These are phyloP conservation scores for Endocarpon pusillum DNA, from an alignment of 495 filamentous ascomycete genomes.

Conservation along the genomic window DNA sequence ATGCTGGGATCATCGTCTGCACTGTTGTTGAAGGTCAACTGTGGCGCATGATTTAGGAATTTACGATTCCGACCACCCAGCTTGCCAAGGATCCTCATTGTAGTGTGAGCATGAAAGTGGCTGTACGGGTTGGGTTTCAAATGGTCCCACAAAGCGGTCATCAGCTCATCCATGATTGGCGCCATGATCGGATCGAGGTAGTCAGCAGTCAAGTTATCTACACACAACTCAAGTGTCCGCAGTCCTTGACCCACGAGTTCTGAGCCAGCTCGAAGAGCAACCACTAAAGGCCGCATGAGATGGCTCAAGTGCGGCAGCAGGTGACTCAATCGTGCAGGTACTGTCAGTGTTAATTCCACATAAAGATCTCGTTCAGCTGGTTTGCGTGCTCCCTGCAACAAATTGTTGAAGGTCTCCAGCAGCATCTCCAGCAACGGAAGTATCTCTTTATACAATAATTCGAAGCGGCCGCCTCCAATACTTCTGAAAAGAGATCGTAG, in stretches of 20 bases:
- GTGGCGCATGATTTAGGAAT: constrained; percentile 76
- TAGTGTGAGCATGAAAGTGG: constrained; percentile 93
- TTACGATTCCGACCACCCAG: constrained; percentile 88
- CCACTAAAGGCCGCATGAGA: constrained; percentile 91
- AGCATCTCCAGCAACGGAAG: constrained; percentile 92
- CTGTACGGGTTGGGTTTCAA: constrained; percentile 82
- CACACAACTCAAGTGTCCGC: constrained; percentile 85
- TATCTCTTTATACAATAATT: constrained; percentile 95
- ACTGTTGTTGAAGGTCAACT: constrained; percentile 63
- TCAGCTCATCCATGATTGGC: constrained; percentile 93
- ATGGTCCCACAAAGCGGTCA: constrained; percentile 92
- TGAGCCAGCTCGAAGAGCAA: constrained; percentile 76
- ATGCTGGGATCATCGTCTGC: constrained; percentile 75
- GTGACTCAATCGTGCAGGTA: constrained; percentile 87
- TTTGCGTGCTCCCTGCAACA: constrained; percentile 76
- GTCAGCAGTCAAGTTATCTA: constrained; percentile 94
- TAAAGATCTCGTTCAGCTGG: constrained; percentile 85
- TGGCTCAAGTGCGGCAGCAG: constrained; percentile 93
- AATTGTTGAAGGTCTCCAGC: constrained; percentile 88
- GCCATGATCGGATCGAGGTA: constrained; percentile 99
- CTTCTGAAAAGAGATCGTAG: constrained; percentile 84
- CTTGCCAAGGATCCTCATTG: constrained; percentile 95
- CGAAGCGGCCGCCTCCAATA: constrained; percentile 93
- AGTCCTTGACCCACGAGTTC: constrained; percentile 91
- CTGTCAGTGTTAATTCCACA: constrained; percentile 89